phyloP scores from a whole-genome alignment of 441 rosid species.

The Adansonia madagascariensis region DNA sequence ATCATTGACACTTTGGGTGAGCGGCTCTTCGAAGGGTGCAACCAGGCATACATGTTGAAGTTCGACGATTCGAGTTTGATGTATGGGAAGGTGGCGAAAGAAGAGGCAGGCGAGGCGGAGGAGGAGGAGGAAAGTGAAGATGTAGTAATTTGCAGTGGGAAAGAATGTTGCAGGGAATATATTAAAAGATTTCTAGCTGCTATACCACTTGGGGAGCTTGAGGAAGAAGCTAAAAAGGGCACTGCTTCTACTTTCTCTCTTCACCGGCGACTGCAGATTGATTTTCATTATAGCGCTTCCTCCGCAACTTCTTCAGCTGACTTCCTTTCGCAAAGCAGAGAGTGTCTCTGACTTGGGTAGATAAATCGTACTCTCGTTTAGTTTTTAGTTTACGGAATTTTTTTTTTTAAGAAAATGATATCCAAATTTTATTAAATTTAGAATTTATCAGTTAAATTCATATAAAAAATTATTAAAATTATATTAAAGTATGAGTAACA shows the following conservation, averaged over 20 bases:
- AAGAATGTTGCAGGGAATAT: conserved; percentile 62
- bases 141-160: conserved; percentile 51
- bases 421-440: no score
- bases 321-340: not conserved
- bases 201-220: conserved; percentile 52
- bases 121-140: conserved; percentile 28
- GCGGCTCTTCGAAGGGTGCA: conserved; percentile 69
- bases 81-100: conserved; percentile 28
- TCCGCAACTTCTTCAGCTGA: conserved; percentile 25
- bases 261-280: conserved; percentile 63
- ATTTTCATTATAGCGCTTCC: conserved; percentile 52
- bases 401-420: no score
- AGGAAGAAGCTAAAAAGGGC: conserved; percentile 52
- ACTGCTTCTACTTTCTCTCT: conserved; percentile 36
- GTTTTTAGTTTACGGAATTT: not conserved
- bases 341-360: not conserved
- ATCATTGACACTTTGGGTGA: conserved; percentile 69
- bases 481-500: no score
- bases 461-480: no score
- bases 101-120: conserved; percentile 11
- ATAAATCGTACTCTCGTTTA: not conserved
- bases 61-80: conserved; percentile 56
- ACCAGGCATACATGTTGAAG: conserved; percentile 64
- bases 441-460: no score
- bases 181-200: conserved; percentile 69